Evolutionary conservation across 2,329 filamentous ascomycete genomes (phyloP).

Genomic region (Xylaria polymorpha): DNA sequence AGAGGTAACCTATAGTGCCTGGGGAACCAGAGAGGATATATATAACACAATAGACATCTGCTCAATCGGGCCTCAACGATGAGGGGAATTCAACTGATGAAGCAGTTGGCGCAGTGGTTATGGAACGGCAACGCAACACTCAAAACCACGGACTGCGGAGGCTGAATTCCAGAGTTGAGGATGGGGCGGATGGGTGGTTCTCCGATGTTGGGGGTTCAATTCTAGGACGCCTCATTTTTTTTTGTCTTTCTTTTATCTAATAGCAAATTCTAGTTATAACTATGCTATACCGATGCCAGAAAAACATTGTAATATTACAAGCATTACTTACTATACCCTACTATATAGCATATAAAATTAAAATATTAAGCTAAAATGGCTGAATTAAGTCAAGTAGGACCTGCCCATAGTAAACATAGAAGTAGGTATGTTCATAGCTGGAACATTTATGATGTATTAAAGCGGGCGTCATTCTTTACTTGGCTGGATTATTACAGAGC

Average conservation of each 20-base stretch:
- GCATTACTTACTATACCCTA: too few species aligned
- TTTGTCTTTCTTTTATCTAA: neutral
- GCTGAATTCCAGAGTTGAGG: constrained; percentile 15
- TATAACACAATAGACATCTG: neutral
- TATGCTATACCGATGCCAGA: too few species aligned
- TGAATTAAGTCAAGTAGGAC: too few species aligned
- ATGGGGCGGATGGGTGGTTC: constrained; percentile 27
- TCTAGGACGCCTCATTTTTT: neutral
- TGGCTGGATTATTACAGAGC: too few species aligned
- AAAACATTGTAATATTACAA: too few species aligned
- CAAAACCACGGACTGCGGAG: neutral
- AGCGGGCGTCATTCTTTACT: too few species aligned
- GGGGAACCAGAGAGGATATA: neutral
- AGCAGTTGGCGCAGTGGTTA: constrained; percentile 17
- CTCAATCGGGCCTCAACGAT: constrained; percentile 8
- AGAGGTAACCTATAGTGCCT: neutral
- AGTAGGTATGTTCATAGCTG: too few species aligned
- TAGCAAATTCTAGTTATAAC: too few species aligned
- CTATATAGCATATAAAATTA: too few species aligned
- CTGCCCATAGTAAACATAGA: too few species aligned
- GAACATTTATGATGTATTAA: too few species aligned
- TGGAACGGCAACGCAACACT: neutral
- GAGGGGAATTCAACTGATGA: constrained; percentile 13
- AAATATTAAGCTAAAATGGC: too few species aligned
- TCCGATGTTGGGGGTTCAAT: constrained; percentile 23